Base-by-base conservation (phyloP, 1,284 basidiomycete genomes). In the Puccinia hordei region DNA sequence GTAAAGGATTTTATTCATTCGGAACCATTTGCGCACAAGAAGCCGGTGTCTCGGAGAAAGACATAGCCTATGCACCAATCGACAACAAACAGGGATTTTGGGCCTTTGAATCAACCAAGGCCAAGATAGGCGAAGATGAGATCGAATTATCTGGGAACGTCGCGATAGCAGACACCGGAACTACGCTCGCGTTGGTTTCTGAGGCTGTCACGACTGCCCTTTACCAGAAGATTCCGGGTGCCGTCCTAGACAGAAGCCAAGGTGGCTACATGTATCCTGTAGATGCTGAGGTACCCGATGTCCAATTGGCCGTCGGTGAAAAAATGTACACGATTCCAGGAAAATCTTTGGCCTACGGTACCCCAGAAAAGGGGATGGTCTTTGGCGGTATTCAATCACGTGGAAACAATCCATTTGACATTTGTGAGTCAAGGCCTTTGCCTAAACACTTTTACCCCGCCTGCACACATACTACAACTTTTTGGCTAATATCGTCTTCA, bases 131-230 rank as follows among this genome's bases (percentile, higher is more conserved):
- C 72, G 83, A 81, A 33, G 69, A 69, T n/a, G 55, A 82, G 76
- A 61, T 82, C n/a, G 84, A 85, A 51, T 78, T 82, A 10, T 49
- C 72, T 46, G 82, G 83, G 8, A 87, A 87, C 84, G 85, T 85
- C 9, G 85, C 87, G 38, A 87, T 87, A 77, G 84, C 86, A 57
- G 87, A 87, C 82, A 87, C 87, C n/a, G 87, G 87, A 57, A 87
- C 87, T 30, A 87, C 86, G 1, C 85, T 87, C 77, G 83, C 86
- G 15, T 84, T 87, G 24, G 80, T 85, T 24, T 85, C 86, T 78
- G 84, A 85, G 71, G 79, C 78, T 13, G 84, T 85, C 55, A 83
- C 86, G 0, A 82, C 84, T 38, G 81, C 81, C 19, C 83, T 87
- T 80, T 87, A 87, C 73, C 81, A 84, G 82, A 69, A 55, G 82